phyloP scores from a whole-genome alignment of 345 rosid genomes.

The Melaleuca alternifolia region DNA sequence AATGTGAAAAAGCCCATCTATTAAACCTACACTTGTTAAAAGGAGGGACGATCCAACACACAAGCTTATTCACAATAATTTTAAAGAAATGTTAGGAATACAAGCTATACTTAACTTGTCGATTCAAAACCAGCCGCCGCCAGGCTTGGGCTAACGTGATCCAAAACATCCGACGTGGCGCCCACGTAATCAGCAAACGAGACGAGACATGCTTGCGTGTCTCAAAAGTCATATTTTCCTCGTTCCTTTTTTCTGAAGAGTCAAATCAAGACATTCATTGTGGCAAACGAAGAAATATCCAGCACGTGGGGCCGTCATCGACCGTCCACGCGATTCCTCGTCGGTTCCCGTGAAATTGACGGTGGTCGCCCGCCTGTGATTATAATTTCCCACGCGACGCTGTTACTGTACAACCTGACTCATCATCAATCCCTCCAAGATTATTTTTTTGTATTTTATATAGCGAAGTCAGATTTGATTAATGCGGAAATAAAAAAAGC shows the following conservation, averaged over 20 bases:
- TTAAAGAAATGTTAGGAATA: not conserved
- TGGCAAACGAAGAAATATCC: not conserved
- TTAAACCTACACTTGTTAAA: rapidly evolving
- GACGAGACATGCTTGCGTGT: not conserved
- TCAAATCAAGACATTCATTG: not conserved
- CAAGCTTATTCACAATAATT: not conserved
- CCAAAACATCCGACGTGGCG: not conserved
- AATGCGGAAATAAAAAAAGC: not conserved
- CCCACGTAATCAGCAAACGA: not conserved
- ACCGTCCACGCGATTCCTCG: not conserved
- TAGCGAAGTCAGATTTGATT: not conserved
- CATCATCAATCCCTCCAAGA: not conserved
- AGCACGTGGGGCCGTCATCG: not conserved
- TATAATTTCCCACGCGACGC: not conserved
- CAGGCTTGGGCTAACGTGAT: not conserved
- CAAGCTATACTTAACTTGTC: not conserved
- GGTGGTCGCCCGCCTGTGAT: not conserved
- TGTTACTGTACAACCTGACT: not conserved
- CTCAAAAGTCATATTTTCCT: not conserved
- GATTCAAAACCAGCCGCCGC: not conserved
- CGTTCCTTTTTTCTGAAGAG: not conserved
- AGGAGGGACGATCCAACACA: not conserved
- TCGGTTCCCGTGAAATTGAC: not conserved
- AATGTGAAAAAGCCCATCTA: not conserved
- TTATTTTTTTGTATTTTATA: not conserved